Evolutionary conservation across 1,284 basidiomycete genomes (phyloP).

Genomic region (Puccinia coronata): DNA sequence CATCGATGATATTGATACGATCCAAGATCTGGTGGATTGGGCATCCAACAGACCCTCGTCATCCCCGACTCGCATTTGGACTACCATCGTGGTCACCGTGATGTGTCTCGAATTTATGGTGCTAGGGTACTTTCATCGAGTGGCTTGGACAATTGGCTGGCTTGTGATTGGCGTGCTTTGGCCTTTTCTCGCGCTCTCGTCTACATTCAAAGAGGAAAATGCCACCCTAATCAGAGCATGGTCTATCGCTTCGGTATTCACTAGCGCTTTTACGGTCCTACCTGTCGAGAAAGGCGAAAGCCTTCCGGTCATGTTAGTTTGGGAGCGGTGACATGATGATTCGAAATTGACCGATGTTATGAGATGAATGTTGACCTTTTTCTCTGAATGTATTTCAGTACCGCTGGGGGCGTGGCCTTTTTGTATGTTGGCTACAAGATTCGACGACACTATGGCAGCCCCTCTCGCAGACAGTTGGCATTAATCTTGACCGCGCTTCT

Average conservation of each 20-base stretch:
- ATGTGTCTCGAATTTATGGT: slow-evolving; percentile 70
- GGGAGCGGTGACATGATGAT: neutral
- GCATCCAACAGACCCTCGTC: neutral
- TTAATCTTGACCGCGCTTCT: slow-evolving; percentile 64
- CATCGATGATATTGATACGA: slow-evolving; percentile 45
- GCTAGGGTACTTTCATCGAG: slow-evolving; percentile 65
- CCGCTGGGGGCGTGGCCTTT: slow-evolving; percentile 26
- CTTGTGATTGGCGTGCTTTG: slow-evolving; percentile 69
- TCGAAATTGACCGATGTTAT: neutral
- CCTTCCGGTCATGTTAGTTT: slow-evolving; percentile 66
- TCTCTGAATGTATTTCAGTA: slow-evolving; percentile 14
- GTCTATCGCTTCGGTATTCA: slow-evolving; percentile 65
- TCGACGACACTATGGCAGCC: slow-evolving; percentile 4
- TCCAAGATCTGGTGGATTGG: slow-evolving; percentile 25
- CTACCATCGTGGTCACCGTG: slow-evolving; percentile 22
- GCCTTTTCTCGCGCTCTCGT: slow-evolving; percentile 66
- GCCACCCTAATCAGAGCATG: slow-evolving; percentile 62
- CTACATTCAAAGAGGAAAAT: slow-evolving; percentile 57
- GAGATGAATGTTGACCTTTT: neutral
- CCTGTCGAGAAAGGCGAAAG: slow-evolving; percentile 75
- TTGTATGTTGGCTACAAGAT: slow-evolving; percentile 9
- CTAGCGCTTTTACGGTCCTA: slow-evolving; percentile 71
- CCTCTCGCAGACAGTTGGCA: slow-evolving; percentile 55
- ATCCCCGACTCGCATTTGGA: slow-evolving; percentile 27
- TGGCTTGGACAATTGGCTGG: slow-evolving; percentile 73